Percentiles rank a stretch among this genome's conserved stretches.
Conservation (phyloP, 2,329 filamentous ascomycete species). For the Simplicillium aogashimaense region DNA sequence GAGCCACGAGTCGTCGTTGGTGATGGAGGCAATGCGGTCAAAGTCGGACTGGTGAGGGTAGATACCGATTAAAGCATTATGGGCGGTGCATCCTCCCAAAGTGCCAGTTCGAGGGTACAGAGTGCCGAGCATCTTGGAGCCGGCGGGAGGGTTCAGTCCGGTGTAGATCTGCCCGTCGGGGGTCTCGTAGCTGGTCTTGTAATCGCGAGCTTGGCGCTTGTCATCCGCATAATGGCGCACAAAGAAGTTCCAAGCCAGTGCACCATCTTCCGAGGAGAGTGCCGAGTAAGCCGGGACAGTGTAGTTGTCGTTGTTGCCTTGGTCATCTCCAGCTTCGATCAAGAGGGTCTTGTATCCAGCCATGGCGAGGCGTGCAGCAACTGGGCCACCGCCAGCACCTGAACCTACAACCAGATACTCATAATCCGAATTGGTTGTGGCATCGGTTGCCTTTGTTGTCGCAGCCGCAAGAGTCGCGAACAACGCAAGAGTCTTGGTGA, state of each 20-base stretch:
- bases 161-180: slow-evolving; percentile 40
- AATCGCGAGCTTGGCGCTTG: slow-evolving; percentile 40
- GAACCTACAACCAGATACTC: slow-evolving; percentile 55
- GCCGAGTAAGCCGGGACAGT: slow-evolving; percentile 44
- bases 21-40: slow-evolving; percentile 39
- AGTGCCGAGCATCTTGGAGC: slow-evolving; percentile 40
- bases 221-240: slow-evolving; percentile 51
- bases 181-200: slow-evolving; percentile 48
- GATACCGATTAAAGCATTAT: slow-evolving; percentile 44
- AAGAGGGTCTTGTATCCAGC: slow-evolving; percentile 51
- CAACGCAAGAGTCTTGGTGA: slow-evolving; percentile 8
- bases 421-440: slow-evolving; percentile 28
- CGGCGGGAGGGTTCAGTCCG: slow-evolving; percentile 40
- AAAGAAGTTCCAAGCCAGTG: slow-evolving; percentile 53
- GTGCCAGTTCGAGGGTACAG: slow-evolving; percentile 48
- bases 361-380: slow-evolving; percentile 49
- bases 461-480: slow-evolving; percentile 9
- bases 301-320: slow-evolving; percentile 35
- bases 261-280: slow-evolving; percentile 42
- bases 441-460: slow-evolving; percentile 11
- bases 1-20: slow-evolving; percentile 45
- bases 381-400: slow-evolving; percentile 47
- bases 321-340: slow-evolving; percentile 50
- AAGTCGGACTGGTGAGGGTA: slow-evolving; percentile 44
- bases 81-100: slow-evolving; percentile 46